These are phyloP conservation scores for Cladosporium colombiae DNA, from an alignment of 2,329 filamentous ascomycete species.

Conservation along the genomic window DNA sequence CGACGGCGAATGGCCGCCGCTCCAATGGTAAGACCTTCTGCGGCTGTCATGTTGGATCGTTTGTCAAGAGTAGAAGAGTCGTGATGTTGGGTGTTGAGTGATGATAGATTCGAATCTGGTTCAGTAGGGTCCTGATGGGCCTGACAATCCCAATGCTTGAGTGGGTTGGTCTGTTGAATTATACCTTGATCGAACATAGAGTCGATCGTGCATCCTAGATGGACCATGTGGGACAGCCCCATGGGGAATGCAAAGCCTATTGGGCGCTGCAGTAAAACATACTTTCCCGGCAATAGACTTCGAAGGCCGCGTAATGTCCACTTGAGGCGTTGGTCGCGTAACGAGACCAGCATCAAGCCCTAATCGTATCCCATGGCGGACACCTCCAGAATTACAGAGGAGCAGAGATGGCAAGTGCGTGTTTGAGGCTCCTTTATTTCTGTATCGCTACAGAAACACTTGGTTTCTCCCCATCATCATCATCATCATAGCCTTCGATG, in stretches of 20 bases:
- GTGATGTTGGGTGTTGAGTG: neutral
- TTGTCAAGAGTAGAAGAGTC: neutral
- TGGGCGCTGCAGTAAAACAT: neutral
- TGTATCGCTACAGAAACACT: neutral
- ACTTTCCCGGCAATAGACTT: neutral
- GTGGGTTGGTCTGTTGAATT: neutral
- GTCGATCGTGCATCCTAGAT: neutral
- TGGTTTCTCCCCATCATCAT: no score
- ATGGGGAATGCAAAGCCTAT: neutral
- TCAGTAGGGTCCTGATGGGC: neutral
- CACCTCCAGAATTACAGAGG: neutral
- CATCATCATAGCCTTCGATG: neutral
- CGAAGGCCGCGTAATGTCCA: neutral
- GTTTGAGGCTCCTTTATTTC: neutral
- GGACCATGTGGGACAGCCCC: neutral
- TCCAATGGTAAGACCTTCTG: slow-evolving; percentile 10
- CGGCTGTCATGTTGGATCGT: slow-evolving; percentile 4
- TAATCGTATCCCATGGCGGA: neutral
- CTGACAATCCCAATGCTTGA: neutral
- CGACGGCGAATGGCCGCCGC: slow-evolving; percentile 19
- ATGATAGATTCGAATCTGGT: neutral
- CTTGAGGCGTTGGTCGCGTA: neutral
- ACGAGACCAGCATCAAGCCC: neutral
- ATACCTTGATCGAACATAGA: neutral
- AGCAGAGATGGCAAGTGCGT: neutral